Evolutionary conservation across 805 yeast species (phyloP).

Genomic region (Hanseniaspora taiwanica): DNA sequence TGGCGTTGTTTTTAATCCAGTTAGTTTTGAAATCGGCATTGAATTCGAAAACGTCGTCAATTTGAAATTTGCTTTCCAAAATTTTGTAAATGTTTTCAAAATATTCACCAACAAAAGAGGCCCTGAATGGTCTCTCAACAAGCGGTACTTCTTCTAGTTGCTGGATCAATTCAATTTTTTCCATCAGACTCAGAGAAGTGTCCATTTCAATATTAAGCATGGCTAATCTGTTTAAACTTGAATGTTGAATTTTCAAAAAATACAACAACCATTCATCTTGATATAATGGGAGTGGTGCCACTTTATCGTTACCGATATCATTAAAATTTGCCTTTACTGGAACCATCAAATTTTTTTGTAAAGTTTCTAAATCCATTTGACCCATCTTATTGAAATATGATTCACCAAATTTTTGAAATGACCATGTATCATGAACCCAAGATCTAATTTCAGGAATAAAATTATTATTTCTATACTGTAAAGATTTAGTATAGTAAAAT

Average conservation of each 20-base stretch:
- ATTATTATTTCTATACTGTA: neutral
- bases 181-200: neutral
- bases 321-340: neutral
- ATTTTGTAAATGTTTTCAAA: neutral
- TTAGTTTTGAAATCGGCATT: no score
- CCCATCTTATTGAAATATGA: neutral
- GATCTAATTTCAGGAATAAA: conserved; percentile 1
- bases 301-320: neutral
- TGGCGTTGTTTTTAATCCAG: no score
- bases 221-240: neutral
- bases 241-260: neutral
- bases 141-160: neutral
- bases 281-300: no score
- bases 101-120: no score
- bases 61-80: neutral
- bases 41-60: no score
- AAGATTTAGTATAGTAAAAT: neutral
- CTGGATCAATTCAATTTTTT: neutral
- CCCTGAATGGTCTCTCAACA: neutral
- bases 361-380: neutral
- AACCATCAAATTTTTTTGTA: neutral
- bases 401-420: neutral
- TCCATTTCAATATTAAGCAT: neutral
- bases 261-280: neutral
- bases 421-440: neutral